Evolutionary conservation across 1,284 basidiomycete species (phyloP).

Genomic region (Irpex rosettiformis): DNA sequence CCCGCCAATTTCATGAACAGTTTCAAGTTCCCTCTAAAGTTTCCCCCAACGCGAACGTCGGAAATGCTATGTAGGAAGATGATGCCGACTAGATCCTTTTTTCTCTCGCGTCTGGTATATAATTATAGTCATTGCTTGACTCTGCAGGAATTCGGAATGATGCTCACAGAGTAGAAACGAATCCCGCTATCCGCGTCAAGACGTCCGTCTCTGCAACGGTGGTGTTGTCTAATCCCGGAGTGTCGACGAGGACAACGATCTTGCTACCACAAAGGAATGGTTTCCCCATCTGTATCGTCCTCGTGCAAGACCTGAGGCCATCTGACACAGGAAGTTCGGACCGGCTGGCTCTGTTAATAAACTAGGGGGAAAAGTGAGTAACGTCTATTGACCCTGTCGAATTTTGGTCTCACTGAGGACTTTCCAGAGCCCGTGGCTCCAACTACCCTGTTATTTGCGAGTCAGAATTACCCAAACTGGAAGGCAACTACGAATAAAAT

Average conservation of each 20-base stretch:
- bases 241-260: constrained; percentile 31
- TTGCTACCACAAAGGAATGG: constrained; percentile 28
- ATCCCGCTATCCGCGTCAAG: constrained; percentile 29
- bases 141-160: background rate
- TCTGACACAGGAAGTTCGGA: constrained; percentile 16
- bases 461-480: background rate
- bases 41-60: constrained; percentile 47
- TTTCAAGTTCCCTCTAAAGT: constrained; percentile 43
- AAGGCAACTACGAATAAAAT: background rate
- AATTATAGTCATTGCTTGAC: background rate
- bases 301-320: constrained; percentile 20
- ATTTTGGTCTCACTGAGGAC: constrained; percentile 13
- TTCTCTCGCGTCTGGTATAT: constrained; percentile 31
- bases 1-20: constrained; percentile 50
- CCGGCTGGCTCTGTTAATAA: constrained; percentile 22
- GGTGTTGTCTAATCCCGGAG: constrained; percentile 41
- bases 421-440: constrained; percentile 24
- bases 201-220: constrained; percentile 36
- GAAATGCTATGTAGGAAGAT: constrained; percentile 54
- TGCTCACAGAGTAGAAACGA: constrained; percentile 6
- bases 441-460: constrained; percentile 15
- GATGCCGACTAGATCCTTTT: constrained; percentile 41
- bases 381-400: background rate
- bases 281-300: constrained; percentile 16
- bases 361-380: constrained; percentile 14